Percentiles rank a stretch among this genome's conserved stretches.
phyloP scores from a whole-genome alignment of 805 yeast species.

The Starmerella vitae region DNA sequence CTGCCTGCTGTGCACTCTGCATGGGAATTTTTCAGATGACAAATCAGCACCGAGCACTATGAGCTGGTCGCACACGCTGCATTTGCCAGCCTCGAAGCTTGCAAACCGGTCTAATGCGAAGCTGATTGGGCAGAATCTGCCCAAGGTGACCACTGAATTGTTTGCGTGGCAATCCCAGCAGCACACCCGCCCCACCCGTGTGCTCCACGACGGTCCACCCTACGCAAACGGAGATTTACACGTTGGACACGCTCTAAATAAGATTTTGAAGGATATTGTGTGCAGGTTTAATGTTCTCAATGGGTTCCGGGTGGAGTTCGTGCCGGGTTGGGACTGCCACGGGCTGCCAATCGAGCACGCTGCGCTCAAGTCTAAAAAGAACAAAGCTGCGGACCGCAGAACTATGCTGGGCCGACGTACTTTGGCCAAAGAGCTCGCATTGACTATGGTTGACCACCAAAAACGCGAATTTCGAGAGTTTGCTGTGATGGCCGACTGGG shows the following conservation, averaged over 20 bases:
- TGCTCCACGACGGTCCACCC: slow-evolving; percentile 97
- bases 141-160: slow-evolving; percentile 43
- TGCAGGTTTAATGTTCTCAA: slow-evolving; percentile 52
- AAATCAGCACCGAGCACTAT: slow-evolving; percentile 11
- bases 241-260: slow-evolving; percentile 83
- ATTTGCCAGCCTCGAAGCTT: slow-evolving; percentile 56
- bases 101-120: slow-evolving; percentile 46
- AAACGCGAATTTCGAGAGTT: slow-evolving; percentile 47
- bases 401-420: slow-evolving; percentile 38
- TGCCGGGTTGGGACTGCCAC: slow-evolving; percentile 99
- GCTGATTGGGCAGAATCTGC: slow-evolving; percentile 33
- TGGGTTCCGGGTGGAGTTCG: slow-evolving; percentile 53
- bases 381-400: slow-evolving; percentile 27
- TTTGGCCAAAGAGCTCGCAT: slow-evolving; percentile 59
- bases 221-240: slow-evolving; percentile 94
- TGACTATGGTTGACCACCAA: slow-evolving; percentile 51
- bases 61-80: slow-evolving; percentile 39
- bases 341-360: slow-evolving; percentile 93
- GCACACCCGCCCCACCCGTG: slow-evolving; percentile 26
- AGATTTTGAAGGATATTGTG: slow-evolving; percentile 75
- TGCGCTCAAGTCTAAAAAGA: slow-evolving; percentile 37
- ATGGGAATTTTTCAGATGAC: slow-evolving; percentile 1
- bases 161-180: slow-evolving; percentile 47
- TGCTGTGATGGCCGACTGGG: slow-evolving; percentile 78
- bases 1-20: not conserved